These are phyloP conservation scores for Penicillium nordicum DNA, from an alignment of 2,329 filamentous ascomycete genomes.

Conservation along the genomic window DNA sequence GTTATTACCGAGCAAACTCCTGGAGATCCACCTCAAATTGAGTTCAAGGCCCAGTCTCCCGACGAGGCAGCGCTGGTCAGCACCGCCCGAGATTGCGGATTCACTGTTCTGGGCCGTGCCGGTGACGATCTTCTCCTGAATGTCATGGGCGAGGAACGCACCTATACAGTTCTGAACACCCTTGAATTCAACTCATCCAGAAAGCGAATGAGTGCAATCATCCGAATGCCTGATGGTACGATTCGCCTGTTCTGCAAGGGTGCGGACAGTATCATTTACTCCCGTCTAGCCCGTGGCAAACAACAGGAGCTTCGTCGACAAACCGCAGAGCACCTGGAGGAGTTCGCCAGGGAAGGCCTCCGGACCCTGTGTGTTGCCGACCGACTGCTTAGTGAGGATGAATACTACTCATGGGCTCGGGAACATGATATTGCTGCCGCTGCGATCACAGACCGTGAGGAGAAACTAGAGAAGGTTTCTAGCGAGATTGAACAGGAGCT, in stretches of 20 bases:
- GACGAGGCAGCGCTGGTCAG: slow-evolving; percentile 93
- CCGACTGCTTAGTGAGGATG: slow-evolving; percentile 71
- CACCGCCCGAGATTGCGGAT: slow-evolving; percentile 91
- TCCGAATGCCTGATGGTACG: slow-evolving; percentile 85
- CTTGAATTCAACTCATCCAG: slow-evolving; percentile 96
- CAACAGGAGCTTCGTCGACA: slow-evolving; percentile 76
- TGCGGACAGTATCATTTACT: slow-evolving; percentile 95
- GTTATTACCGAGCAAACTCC: slow-evolving; percentile 88
- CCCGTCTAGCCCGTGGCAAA: slow-evolving; percentile 77
- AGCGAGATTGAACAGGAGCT: slow-evolving; percentile 90
- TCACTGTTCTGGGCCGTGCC: slow-evolving; percentile 79
- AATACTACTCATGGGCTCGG: slow-evolving; percentile 80
- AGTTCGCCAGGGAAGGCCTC: slow-evolving; percentile 93
- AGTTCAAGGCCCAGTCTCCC: slow-evolving; percentile 95
- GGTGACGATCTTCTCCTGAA: slow-evolving; percentile 81
- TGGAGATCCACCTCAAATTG: slow-evolving; percentile 84
- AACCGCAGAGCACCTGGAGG: slow-evolving; percentile 91
- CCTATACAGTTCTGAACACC: slow-evolving; percentile 86
- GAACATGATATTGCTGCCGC: slow-evolving; percentile 85
- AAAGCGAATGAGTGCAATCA: slow-evolving; percentile 96
- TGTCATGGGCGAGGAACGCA: slow-evolving; percentile 77
- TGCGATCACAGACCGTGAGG: slow-evolving; percentile 79
- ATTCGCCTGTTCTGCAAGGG: slow-evolving; percentile 97
- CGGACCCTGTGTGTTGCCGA: slow-evolving; percentile 93
- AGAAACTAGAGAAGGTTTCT: slow-evolving; percentile 85